Evolutionary conservation across 768 basidiomycete genomes (phyloP).

Genomic region (Mrakia gelida): DNA sequence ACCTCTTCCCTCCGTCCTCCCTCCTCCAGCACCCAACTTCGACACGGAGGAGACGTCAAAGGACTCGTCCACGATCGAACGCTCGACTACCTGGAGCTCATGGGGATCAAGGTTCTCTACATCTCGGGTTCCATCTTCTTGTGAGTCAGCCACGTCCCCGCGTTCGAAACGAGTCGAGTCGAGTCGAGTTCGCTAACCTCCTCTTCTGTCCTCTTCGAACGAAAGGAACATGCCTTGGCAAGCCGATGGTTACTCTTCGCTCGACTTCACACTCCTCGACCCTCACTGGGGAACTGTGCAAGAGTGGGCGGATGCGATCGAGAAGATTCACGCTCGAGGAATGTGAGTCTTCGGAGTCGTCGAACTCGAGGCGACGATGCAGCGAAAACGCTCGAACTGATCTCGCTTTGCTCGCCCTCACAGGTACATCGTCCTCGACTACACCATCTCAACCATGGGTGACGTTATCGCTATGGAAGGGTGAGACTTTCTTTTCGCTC

Average conservation of each 20-base stretch:
- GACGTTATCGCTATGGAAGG: constrained; percentile 70
- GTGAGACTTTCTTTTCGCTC: constrained; percentile 37
- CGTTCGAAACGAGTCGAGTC: no score
- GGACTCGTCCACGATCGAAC: constrained; percentile 58
- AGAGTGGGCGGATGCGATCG: constrained; percentile 73
- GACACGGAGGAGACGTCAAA: constrained; percentile 81
- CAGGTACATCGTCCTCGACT: constrained; percentile 5
- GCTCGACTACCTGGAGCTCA: constrained; percentile 82
- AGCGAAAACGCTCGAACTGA: not conserved
- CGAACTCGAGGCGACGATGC: not conserved
- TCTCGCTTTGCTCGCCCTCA: not conserved
- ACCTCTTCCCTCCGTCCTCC: not conserved
- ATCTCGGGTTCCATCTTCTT: constrained; percentile 60
- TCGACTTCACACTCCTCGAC: constrained; percentile 84
- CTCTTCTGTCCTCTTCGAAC: not conserved
- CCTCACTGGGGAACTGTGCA: constrained; percentile 83
- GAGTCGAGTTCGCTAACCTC: not conserved
- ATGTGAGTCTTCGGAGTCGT: constrained; percentile 50
- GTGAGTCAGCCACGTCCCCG: not conserved
- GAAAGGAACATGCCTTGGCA: constrained; percentile 29
- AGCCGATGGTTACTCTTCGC: constrained; percentile 62
- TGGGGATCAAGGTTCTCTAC: constrained; percentile 80
- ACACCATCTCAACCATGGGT: constrained; percentile 87
- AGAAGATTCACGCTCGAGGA: constrained; percentile 68
- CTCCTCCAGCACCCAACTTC: constrained; percentile 69